These are phyloP conservation scores for Ascochyta clinopodiicola DNA, from an alignment of 2,329 filamentous ascomycete species.

Conservation along the genomic window DNA sequence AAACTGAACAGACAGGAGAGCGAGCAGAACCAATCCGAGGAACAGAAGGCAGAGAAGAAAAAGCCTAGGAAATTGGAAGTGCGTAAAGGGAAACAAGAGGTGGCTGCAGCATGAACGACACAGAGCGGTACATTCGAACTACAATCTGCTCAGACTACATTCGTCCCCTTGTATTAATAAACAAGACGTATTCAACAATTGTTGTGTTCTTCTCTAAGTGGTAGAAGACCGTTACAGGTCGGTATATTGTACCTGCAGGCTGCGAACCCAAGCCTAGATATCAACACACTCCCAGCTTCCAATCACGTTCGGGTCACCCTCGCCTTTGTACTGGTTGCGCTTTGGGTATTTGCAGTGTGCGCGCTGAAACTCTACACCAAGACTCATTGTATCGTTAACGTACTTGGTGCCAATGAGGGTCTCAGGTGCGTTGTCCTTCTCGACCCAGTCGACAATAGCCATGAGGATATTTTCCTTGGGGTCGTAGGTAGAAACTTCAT, in stretches of 20 bases:
- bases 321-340: constrained; percentile 43
- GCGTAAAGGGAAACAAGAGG: constrained; percentile 19
- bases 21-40: constrained; percentile 3
- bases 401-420: constrained; percentile 41
- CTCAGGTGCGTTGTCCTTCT: constrained; percentile 52
- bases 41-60: constrained; percentile 14
- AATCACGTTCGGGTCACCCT: constrained; percentile 36
- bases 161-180: no score
- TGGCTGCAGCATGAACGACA: background rate
- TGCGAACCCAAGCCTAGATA: background rate
- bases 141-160: background rate
- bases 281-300: constrained; percentile 46
- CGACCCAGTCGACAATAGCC: constrained; percentile 58
- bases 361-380: constrained; percentile 43
- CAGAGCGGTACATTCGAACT: background rate
- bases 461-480: constrained; percentile 55
- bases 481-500: constrained; percentile 35
- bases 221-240: no score
- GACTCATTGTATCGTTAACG: constrained; percentile 35
- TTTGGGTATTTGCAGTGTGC: constrained; percentile 49
- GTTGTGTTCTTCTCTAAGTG: no score
- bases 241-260: no score
- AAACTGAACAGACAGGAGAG: constrained; percentile 19
- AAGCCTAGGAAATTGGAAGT: constrained; percentile 34
- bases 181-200: no score